A percentile compares a stretch with the other conserved stretches of the same genome.
Conservation (phyloP, 2,329 filamentous ascomycete species). For the Sclerotinia subarctica region DNA sequence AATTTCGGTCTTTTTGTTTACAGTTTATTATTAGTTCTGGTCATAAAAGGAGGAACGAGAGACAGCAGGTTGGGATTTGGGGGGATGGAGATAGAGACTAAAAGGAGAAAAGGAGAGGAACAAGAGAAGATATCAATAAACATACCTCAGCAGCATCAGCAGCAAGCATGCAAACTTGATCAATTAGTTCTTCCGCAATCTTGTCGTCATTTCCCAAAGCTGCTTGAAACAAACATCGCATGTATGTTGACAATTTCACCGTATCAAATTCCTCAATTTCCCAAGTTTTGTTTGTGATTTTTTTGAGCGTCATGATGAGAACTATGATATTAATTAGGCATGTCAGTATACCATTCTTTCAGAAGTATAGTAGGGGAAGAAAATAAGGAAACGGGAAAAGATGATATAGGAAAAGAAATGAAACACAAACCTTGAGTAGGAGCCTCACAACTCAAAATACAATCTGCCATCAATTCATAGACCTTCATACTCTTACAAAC, state of each 20-base stretch:
- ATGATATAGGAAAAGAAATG: not conserved
- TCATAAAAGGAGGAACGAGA: not conserved
- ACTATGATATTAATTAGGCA: constrained; percentile 24
- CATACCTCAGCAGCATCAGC: constrained; percentile 49
- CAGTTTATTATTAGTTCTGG: too few relatives aligned
- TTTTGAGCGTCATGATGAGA: constrained; percentile 50
- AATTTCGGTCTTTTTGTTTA: constrained; percentile 37
- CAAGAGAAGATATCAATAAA: not conserved
- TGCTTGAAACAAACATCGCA: constrained; percentile 72
- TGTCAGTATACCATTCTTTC: not conserved
- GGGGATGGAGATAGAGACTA: too few relatives aligned
- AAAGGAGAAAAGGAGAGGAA: not conserved
- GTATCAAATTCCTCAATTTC: constrained; percentile 54
- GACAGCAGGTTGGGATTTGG: accelerated
- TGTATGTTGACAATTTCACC: constrained; percentile 67
- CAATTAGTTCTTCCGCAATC: constrained; percentile 57
- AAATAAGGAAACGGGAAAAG: constrained; percentile 3
- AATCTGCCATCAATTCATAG: constrained; percentile 65
- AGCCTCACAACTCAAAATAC: constrained; percentile 53
- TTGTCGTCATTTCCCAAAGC: constrained; percentile 52
- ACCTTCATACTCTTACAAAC: constrained; percentile 46
- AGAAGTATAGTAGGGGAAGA: not conserved
- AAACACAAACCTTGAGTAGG: constrained; percentile 48
- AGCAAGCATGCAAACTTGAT: constrained; percentile 58
- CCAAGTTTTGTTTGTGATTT: constrained; percentile 68